Conservation (phyloP, 1,284 basidiomycete species). For the Acaromyces ingoldii region DNA sequence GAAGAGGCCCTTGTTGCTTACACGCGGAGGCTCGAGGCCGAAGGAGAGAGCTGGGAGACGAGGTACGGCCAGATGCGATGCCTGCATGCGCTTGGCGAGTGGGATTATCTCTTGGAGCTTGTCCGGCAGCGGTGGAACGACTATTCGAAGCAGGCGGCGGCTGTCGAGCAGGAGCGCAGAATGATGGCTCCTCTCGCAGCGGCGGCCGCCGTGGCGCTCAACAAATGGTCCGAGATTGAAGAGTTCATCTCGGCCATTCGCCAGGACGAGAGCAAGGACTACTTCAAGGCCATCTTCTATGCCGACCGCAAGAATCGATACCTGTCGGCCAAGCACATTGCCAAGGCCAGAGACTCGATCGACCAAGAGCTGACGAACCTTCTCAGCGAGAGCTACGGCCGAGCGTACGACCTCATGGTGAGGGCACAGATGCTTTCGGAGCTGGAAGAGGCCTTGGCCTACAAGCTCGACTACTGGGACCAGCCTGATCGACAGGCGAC, state of each 20-base stretch:
- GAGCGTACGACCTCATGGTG: constrained; percentile 91
- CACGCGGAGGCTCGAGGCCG: constrained; percentile 70
- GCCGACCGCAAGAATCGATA: constrained; percentile 95
- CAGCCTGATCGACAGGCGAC: constrained; percentile 70
- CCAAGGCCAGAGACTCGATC: constrained; percentile 86
- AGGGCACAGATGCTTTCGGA: constrained; percentile 98
- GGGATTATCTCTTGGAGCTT: constrained; percentile 82
- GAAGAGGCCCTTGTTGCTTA: constrained; percentile 87
- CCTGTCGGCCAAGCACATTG: constrained; percentile 83
- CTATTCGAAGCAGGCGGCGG: neutral
- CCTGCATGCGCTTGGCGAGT: constrained; percentile 93
- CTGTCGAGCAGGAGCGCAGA: constrained; percentile 60
- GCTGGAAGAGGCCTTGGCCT: constrained; percentile 93
- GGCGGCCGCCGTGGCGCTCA: constrained; percentile 92
- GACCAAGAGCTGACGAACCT: constrained; percentile 88
- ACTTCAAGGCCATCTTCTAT: constrained; percentile 91
- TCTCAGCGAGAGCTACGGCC: constrained; percentile 90
- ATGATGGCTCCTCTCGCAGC: constrained; percentile 95
- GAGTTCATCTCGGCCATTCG: constrained; percentile 94
- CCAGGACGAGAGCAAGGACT: constrained; percentile 82
- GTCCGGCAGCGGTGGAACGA: constrained; percentile 91
- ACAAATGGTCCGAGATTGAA: constrained; percentile 98
- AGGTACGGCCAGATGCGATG: constrained; percentile 89
- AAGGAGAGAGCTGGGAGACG: constrained; percentile 57
- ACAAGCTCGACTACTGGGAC: constrained; percentile 65